Conservation (phyloP, 306 rosid genomes). For the Sechiopsis laciniata region DNA sequence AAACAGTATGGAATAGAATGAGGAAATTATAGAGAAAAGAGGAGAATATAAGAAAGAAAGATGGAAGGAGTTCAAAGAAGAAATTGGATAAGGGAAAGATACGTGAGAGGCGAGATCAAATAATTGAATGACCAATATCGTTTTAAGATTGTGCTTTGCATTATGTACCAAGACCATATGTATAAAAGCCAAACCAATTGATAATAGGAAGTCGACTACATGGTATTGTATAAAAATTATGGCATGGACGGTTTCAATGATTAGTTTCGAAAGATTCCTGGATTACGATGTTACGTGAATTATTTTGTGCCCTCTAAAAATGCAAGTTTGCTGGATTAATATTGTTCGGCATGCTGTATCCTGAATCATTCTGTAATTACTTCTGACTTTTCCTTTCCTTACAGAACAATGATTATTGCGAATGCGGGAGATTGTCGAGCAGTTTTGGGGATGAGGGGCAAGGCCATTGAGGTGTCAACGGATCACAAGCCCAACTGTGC, state of each 20-base stretch:
- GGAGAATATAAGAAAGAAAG: neutral
- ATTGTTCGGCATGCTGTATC: too few relatives aligned
- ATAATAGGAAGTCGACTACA: neutral
- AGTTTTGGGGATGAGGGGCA: slow-evolving; percentile 72
- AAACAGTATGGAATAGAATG: neutral
- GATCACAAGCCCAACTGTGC: slow-evolving; percentile 72
- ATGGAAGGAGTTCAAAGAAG: neutral
- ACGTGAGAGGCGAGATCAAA: neutral
- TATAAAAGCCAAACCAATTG: neutral
- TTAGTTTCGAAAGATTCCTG: too few relatives aligned
- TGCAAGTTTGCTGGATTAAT: too few relatives aligned
- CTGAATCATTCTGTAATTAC: too few relatives aligned
- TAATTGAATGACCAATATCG: neutral
- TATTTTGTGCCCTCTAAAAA: too few relatives aligned
- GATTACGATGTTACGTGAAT: too few relatives aligned
- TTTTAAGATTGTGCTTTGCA: neutral
- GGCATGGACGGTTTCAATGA: neutral
- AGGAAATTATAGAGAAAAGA: neutral
- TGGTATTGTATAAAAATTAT: neutral
- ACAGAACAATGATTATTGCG: slow-evolving; percentile 62
- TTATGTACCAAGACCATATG: neutral
- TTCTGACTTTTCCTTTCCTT: slow-evolving; percentile 5
- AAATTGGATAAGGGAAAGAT: neutral
- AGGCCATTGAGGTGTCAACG: slow-evolving; percentile 70
- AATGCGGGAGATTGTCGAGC: slow-evolving; percentile 83